Conservation (phyloP, 2,329 filamentous ascomycete species). For the Thyridium curvatum region DNA sequence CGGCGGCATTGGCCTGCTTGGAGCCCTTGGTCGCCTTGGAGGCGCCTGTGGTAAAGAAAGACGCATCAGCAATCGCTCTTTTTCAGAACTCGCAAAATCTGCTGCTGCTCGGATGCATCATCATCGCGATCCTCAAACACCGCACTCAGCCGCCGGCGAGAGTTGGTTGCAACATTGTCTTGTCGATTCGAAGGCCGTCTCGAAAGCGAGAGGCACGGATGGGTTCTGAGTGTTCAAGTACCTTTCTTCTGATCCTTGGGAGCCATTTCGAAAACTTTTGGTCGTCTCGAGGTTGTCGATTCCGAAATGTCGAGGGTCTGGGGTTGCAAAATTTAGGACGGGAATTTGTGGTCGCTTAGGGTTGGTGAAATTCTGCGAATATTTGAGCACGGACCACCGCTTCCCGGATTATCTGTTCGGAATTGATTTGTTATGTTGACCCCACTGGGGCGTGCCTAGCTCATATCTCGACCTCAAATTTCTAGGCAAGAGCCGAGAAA, state of each 20-base stretch:
- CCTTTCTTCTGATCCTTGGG: slow-evolving; percentile 33
- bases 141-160: slow-evolving; percentile 7
- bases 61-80: slow-evolving; percentile 69
- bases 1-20: slow-evolving; percentile 89
- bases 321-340: background rate
- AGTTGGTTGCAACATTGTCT: slow-evolving; percentile 4
- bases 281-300: background rate
- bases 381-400: slow-evolving; percentile 3
- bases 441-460: slow-evolving; percentile 1
- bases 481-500: background rate
- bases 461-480: background rate
- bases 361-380: slow-evolving; percentile 6
- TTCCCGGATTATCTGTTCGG: too few relatives aligned
- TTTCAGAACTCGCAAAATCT: slow-evolving; percentile 68
- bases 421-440: background rate
- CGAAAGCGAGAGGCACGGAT: background rate
- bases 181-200: background rate
- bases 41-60: slow-evolving; percentile 44
- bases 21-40: slow-evolving; percentile 51
- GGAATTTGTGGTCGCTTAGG: slow-evolving; percentile 8
- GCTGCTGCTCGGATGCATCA: slow-evolving; percentile 60
- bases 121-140: slow-evolving; percentile 9
- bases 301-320: background rate
- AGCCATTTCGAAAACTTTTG: slow-evolving; percentile 23
- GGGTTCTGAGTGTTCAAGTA: slow-evolving; percentile 16